These are phyloP conservation scores for Adansonia rubrostipa DNA, from an alignment of 441 rosid species.

Conservation along the genomic window DNA sequence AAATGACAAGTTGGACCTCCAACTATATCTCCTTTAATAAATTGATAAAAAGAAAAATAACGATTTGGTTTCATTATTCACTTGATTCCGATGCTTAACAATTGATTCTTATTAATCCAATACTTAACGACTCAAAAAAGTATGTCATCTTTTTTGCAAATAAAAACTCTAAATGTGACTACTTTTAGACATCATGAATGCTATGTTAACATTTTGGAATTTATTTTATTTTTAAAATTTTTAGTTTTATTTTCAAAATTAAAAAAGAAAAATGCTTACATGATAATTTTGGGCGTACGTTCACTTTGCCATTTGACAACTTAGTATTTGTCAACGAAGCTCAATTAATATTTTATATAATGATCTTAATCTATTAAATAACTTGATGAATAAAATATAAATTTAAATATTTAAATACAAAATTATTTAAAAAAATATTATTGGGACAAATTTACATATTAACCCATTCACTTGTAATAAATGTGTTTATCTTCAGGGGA, in stretches of 20 bases:
- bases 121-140: no score
- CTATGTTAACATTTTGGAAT: background rate
- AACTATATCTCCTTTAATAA: background rate
- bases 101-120: no score
- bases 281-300: no score
- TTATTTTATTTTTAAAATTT: no score
- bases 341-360: background rate
- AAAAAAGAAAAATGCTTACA: no score
- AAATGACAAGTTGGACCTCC: background rate
- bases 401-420: background rate
- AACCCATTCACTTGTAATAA: conserved; percentile 13
- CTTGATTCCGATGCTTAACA: no score
- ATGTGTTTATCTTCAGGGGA: background rate
- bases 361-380: background rate
- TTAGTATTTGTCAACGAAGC: background rate
- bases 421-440: no score
- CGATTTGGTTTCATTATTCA: no score
- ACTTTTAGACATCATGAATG: background rate
- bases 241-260: background rate
- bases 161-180: background rate
- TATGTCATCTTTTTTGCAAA: no score
- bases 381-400: background rate
- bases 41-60: background rate
- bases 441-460: background rate
- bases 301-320: background rate